Evolutionary conservation across 78 protist species (phyloP).

Genomic region (Tieghemostelium lacteum): DNA sequence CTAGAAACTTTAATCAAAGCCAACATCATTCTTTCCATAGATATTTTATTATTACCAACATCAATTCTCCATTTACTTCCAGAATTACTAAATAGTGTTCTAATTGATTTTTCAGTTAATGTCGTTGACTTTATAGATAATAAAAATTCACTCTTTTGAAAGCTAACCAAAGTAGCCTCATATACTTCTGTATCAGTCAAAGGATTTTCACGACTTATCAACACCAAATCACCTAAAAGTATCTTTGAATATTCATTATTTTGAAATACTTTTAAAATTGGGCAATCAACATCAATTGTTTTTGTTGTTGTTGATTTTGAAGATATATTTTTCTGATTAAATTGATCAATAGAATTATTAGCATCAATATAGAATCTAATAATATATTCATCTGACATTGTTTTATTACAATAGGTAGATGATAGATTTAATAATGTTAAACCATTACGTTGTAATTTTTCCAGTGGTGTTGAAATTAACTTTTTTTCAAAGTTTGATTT

Average conservation of each 20-base stretch:
- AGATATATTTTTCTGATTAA: not conserved
- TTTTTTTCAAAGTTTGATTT: slow-evolving; percentile 12
- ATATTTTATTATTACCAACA: slow-evolving; percentile 2
- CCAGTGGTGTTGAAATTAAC: not conserved
- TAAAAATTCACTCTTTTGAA: not conserved
- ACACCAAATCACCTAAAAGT: slow-evolving; percentile 7
- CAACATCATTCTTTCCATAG: slow-evolving; percentile 22
- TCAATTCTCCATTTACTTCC: slow-evolving; percentile 4
- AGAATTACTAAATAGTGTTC: not conserved
- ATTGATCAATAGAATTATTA: not conserved
- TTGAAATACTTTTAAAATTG: no score
- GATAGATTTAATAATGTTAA: not conserved
- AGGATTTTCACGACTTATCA: slow-evolving; percentile 12
- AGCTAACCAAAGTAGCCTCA: not conserved
- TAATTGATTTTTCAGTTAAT: not conserved
- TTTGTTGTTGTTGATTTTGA: not conserved
- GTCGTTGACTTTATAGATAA: not conserved
- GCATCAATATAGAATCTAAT: slow-evolving; percentile 6
- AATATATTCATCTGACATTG: not conserved
- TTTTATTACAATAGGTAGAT: not conserved
- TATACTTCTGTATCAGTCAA: not conserved
- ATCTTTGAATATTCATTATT: not conserved
- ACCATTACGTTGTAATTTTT: not conserved
- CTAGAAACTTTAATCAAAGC: not conserved
- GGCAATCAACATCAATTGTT: not conserved